These are phyloP conservation scores for Candida succiphila DNA, from an alignment of 805 yeast species.

Conservation along the genomic window DNA sequence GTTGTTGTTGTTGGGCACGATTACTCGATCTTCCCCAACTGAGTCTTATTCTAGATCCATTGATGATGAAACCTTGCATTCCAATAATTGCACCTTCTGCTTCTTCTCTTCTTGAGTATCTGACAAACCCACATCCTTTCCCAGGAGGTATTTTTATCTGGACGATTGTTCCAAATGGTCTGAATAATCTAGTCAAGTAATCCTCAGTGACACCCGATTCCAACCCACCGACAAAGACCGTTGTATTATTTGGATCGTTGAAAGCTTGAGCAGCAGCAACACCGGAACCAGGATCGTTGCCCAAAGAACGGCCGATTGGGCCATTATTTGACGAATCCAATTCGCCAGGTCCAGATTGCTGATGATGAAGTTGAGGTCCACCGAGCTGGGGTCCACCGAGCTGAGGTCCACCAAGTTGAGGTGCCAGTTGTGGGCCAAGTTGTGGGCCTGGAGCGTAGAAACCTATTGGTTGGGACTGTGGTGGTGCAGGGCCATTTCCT, in stretches of 20 bases:
- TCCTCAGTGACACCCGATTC: conserved; percentile 55
- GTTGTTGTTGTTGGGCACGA: conserved; percentile 5
- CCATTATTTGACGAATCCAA: background rate
- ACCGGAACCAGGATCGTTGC: background rate
- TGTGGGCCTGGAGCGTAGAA: conserved; percentile 2
- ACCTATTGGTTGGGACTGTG: conserved; percentile 9
- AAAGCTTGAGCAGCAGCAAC: conserved; percentile 12
- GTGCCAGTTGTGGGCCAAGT: background rate
- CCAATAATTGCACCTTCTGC: conserved; percentile 72
- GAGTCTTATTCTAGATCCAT: conserved; percentile 63
- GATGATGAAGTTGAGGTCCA: background rate
- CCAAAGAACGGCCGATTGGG: background rate
- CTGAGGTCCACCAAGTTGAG: background rate
- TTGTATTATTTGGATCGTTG: conserved; percentile 64
- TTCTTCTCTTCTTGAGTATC: conserved; percentile 53
- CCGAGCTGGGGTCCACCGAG: background rate
- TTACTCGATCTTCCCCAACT: conserved; percentile 60
- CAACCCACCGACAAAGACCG: conserved; percentile 61
- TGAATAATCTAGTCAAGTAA: conserved; percentile 49
- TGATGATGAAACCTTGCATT: conserved; percentile 70
- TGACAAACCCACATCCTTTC: conserved; percentile 73
- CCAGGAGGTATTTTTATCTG: conserved; percentile 72
- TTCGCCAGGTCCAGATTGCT: background rate
- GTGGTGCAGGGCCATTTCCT: conserved; percentile 7
- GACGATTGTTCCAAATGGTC: conserved; percentile 62